These are phyloP conservation scores for Tylopilus sp. DNA, from an alignment of 768 basidiomycete genomes.

Conservation along the genomic window DNA sequence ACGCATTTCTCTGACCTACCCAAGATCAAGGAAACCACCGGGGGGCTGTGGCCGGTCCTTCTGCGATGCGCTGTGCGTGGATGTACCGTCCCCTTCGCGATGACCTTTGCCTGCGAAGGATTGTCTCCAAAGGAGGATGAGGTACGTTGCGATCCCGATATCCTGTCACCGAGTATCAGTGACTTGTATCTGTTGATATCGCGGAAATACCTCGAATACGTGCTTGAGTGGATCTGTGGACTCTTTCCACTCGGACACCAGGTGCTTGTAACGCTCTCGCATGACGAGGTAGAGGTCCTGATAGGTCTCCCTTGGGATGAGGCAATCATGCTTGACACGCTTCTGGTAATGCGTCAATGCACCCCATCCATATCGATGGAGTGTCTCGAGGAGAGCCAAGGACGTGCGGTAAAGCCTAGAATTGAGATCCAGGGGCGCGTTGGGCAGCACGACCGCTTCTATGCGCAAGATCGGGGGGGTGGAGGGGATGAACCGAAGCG, in stretches of 20 bases:
- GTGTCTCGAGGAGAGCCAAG: constrained; percentile 72
- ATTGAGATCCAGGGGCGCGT: constrained; percentile 44
- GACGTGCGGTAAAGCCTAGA: constrained; percentile 79
- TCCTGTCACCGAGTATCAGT: constrained; percentile 49
- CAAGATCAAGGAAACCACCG: constrained; percentile 87
- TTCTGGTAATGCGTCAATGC: constrained; percentile 80
- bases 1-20: constrained; percentile 41
- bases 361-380: constrained; percentile 91
- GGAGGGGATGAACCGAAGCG: constrained; percentile 64
- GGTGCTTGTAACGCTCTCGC: constrained; percentile 78
- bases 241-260: constrained; percentile 75
- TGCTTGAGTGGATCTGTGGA: constrained; percentile 86
- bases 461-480: constrained; percentile 23
- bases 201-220: constrained; percentile 69
- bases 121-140: constrained; percentile 88
- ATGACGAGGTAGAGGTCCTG: constrained; percentile 89
- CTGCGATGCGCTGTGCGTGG: constrained; percentile 45
- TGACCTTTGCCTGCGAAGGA: constrained; percentile 40
- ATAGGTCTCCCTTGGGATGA: constrained; percentile 73
- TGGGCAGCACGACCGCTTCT: constrained; percentile 37
- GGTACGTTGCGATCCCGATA: constrained; percentile 90
- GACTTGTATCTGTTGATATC: background rate
- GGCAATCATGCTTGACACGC: constrained; percentile 76
- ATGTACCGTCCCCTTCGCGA: background rate
- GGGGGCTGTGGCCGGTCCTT: constrained; percentile 72